Evolutionary conservation across 495 filamentous ascomycete genomes (phyloP), one percentile per base, ranked within the genome.

Genomic region (Tuber indicum): DNA sequence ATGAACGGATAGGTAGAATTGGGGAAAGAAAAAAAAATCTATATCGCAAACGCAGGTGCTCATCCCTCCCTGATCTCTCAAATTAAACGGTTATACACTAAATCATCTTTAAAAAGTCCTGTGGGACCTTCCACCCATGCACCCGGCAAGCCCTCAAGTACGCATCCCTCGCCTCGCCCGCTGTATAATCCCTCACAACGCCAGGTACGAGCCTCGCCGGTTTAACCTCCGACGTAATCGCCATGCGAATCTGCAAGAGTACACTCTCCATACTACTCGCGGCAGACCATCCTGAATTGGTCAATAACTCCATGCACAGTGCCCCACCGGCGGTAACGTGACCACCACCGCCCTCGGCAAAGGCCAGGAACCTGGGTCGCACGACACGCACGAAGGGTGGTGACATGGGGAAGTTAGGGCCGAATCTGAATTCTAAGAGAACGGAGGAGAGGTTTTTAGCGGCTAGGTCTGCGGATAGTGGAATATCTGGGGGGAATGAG

Each of bases 241-340:
- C 93, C 84, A 97, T 84, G 19, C 92, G 89, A 52, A 98, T 90
- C 85, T 97, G 94, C 73, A 97, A 83, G 14, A 98, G 85, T 6
- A 97, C 90, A 72, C 88, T 91, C 85, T 98, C 94, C 76, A 98
- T 89, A 42, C 88, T 89, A 73, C 87, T 89, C 0, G 88, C 91
- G 0, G 92, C 89, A 23, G 87, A 89, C 94, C 94, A 98, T 19
- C 94, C 94, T 16, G 89, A 86, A 81, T 91, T 92, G 3, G 94
- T 97, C 49, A 98, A 88, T 10, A 97, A 87, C 84, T 98, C 92
- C 92, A 97, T 94, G 84, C 94, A 97, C 84, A 98, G 87, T 1
- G 94, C 92, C 1, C 94, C 94, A 4, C 94, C 94, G n/a, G 85
- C 82, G 0, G 94, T 97, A 75, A 98, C 91, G 83, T 98, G 94